Evolutionary conservation across 2,329 filamentous ascomycete genomes (phyloP).

Genomic region (Aspergillus proliferans): DNA sequence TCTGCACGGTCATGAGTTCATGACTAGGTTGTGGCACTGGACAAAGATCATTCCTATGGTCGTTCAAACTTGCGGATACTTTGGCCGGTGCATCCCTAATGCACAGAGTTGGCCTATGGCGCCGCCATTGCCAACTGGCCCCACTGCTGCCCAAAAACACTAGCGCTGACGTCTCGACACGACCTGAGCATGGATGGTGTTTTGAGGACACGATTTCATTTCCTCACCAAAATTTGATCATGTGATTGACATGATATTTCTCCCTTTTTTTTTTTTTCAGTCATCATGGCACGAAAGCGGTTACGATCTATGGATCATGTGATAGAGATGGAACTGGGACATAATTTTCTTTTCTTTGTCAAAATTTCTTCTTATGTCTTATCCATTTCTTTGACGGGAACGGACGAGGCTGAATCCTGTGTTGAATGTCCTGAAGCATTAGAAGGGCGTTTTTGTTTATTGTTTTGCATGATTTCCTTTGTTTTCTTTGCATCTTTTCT

Average conservation of each 20-base stretch:
- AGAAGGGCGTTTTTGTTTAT: conserved; percentile 18
- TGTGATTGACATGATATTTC: conserved; percentile 6
- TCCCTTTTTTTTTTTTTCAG: conserved; percentile 15
- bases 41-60: background rate
- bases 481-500: background rate
- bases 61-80: background rate
- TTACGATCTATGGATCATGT: conserved; percentile 38
- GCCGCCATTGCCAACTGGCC: no score
- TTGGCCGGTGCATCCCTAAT: background rate
- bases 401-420: conserved; percentile 14
- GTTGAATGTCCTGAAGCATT: conserved; percentile 17
- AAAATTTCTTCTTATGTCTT: conserved; percentile 8
- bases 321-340: conserved; percentile 31
- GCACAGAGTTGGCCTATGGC: no score
- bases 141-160: no score
- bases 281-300: conserved; percentile 32
- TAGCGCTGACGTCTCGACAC: no score
- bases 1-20: conserved; percentile 32
- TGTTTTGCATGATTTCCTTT: conserved; percentile 3
- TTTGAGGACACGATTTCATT: background rate
- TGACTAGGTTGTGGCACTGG: background rate
- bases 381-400: background rate
- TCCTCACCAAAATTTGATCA: conserved; percentile 1
- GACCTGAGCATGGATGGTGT: no score
- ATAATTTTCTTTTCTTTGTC: conserved; percentile 12